Conservation (phyloP, 176 grass and related monocot species). For the Bromus sterilis region DNA sequence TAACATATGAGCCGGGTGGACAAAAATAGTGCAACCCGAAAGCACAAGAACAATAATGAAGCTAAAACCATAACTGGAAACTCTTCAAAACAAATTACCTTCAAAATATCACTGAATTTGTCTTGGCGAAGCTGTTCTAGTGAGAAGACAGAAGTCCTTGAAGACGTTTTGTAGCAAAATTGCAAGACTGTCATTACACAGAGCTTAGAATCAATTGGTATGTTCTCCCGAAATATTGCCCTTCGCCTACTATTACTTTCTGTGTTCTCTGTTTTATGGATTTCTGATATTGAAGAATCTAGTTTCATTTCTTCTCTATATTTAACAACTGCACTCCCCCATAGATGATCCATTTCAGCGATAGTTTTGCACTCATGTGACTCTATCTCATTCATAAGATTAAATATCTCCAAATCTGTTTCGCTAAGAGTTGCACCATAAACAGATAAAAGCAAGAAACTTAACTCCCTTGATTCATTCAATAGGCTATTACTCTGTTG, state of each 20-base stretch:
- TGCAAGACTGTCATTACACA: constrained; percentile 60
- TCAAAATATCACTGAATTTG: constrained; percentile 36
- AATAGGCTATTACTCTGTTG: constrained; percentile 41
- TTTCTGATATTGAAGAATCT: constrained; percentile 38
- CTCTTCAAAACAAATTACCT: constrained; percentile 44
- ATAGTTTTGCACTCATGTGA: constrained; percentile 52
- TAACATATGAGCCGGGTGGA: background rate
- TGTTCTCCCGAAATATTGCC: constrained; percentile 77
- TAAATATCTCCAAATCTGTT: constrained; percentile 80
- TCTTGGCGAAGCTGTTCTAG: constrained; percentile 56
- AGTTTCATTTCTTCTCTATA: constrained; percentile 70
- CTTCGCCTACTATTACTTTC: constrained; percentile 49
- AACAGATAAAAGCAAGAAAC: constrained; percentile 79
- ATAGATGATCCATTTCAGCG: constrained; percentile 85
- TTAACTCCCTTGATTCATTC: constrained; percentile 57
- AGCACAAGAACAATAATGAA: constrained; percentile 4
- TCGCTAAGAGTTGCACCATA: constrained; percentile 80
- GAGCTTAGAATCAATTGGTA: constrained; percentile 74
- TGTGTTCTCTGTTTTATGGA: constrained; percentile 28
- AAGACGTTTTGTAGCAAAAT: constrained; percentile 70
- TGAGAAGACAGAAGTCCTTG: constrained; percentile 42
- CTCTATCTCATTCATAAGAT: constrained; percentile 86
- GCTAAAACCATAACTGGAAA: background rate
- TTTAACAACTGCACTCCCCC: constrained; percentile 58
- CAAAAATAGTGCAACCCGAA: background rate